These are phyloP conservation scores for Coemansia sp. DNA, from an alignment of 192 early-diverging fungal species.

Conservation along the genomic window DNA sequence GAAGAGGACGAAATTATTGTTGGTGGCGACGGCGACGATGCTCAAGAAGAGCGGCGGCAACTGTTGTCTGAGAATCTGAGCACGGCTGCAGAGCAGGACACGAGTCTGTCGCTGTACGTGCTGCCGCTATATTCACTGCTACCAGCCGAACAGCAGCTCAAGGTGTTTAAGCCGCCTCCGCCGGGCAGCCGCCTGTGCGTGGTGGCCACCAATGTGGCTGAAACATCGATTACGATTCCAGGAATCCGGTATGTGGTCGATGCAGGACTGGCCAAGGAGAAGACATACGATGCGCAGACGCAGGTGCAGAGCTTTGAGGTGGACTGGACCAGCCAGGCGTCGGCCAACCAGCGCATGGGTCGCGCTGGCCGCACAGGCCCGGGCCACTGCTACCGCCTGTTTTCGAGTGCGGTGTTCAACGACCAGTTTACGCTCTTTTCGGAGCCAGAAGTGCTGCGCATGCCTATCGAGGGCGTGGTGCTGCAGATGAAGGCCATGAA, in stretches of 20 bases:
- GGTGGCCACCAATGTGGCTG: slow-evolving; percentile 97
- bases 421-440: slow-evolving; percentile 85
- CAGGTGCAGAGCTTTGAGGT: slow-evolving; percentile 89
- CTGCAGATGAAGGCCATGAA: slow-evolving; percentile 98
- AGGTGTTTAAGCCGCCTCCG: slow-evolving; percentile 87
- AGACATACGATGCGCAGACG: slow-evolving; percentile 78
- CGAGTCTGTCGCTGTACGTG: slow-evolving; percentile 67
- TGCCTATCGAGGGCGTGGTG: slow-evolving; percentile 95
- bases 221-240: slow-evolving; percentile 96
- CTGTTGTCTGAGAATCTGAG: slow-evolving; percentile 48
- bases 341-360: slow-evolving; percentile 92
- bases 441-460: slow-evolving; percentile 85
- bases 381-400: slow-evolving; percentile 96
- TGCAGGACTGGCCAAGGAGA: slow-evolving; percentile 90
- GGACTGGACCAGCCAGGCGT: slow-evolving; percentile 91
- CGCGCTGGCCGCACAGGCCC: slow-evolving; percentile 95
- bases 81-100: slow-evolving; percentile 9
- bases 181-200: slow-evolving; percentile 87
- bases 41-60: slow-evolving; percentile 60
- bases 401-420: slow-evolving; percentile 89
- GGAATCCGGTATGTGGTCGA: slow-evolving; percentile 95
- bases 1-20: slow-evolving; percentile 47
- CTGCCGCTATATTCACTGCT: slow-evolving; percentile 97
- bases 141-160: slow-evolving; percentile 85
- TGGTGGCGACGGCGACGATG: slow-evolving; percentile 64